Conservation (phyloP, 2,329 filamentous ascomycete species). For the Fusarium pininemorale region DNA sequence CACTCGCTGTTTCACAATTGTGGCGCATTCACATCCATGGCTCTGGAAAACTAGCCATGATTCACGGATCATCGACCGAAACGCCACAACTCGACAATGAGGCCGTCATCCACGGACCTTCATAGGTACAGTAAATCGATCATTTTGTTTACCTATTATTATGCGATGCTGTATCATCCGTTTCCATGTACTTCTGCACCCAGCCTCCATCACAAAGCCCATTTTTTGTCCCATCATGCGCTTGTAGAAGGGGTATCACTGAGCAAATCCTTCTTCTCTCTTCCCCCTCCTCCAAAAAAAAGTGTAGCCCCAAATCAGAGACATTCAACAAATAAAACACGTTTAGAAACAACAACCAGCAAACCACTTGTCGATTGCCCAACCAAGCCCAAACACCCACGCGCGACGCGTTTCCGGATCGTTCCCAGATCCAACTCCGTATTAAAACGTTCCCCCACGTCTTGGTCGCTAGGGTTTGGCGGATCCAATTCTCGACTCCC, state of each 20-base stretch:
- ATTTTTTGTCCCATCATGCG: slow-evolving; percentile 12
- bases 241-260: slow-evolving; percentile 14
- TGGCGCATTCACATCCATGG: slow-evolving; percentile 7
- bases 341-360: slow-evolving; percentile 18
- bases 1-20: slow-evolving; percentile 16
- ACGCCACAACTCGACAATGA: slow-evolving; percentile 4
- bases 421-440: slow-evolving; percentile 31
- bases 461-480: slow-evolving; percentile 9
- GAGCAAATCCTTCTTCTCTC: not conserved
- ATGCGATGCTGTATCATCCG: slow-evolving; percentile 21
- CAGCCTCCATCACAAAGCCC: slow-evolving; percentile 2
- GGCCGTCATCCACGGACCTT: not conserved
- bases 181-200: slow-evolving; percentile 3
- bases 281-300: not conserved
- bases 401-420: slow-evolving; percentile 28
- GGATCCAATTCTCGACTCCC: slow-evolving; percentile 28
- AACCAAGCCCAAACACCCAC: slow-evolving; percentile 32
- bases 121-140: not conserved
- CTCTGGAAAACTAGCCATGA: slow-evolving; percentile 9
- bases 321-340: slow-evolving; percentile 26
- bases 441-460: slow-evolving; percentile 15
- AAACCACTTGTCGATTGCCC: slow-evolving; percentile 27
- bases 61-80: not conserved
- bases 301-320: slow-evolving; percentile 27
- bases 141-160: slow-evolving; percentile 6